Conservation (phyloP, 2,329 filamentous ascomycete species). For the Neonectria ditissima region DNA sequence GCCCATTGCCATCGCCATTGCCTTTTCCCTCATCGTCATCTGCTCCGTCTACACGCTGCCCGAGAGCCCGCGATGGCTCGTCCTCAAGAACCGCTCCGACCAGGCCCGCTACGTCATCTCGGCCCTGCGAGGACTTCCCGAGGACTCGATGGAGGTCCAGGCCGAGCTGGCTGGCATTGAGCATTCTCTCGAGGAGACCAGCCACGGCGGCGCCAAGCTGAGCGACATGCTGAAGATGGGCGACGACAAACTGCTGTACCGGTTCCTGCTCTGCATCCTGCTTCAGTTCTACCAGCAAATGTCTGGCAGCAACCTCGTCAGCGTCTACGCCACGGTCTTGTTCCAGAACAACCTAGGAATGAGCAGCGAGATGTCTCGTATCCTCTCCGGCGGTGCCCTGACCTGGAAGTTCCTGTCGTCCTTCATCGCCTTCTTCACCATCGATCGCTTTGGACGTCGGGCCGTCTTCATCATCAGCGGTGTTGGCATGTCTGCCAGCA, state of each 20-base stretch:
- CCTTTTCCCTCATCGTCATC: constrained; percentile 48
- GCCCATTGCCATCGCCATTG: constrained; percentile 50
- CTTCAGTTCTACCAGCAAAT: constrained; percentile 46
- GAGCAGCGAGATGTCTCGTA: constrained; percentile 34
- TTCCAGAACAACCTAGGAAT: constrained; percentile 41
- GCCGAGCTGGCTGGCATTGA: constrained; percentile 61
- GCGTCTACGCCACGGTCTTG: constrained; percentile 42
- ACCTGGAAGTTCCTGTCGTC: constrained; percentile 48
- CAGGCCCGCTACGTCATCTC: constrained; percentile 50
- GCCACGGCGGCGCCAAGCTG: constrained; percentile 51
- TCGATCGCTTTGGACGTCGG: constrained; percentile 42
- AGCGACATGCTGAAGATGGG: constrained; percentile 60
- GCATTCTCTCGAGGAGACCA: constrained; percentile 58
- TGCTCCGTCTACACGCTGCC: constrained; percentile 49
- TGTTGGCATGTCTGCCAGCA: constrained; percentile 37
- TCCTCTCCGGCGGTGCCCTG: constrained; percentile 39
- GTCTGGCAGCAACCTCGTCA: constrained; percentile 42
- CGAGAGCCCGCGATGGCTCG: constrained; percentile 52
- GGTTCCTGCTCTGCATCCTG: constrained; percentile 48
- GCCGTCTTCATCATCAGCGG: constrained; percentile 37
- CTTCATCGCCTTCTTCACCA: constrained; percentile 40
- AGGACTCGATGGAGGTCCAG: constrained; percentile 52
- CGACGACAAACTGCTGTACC: constrained; percentile 62
- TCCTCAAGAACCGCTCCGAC: constrained; percentile 46
- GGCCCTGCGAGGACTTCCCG: constrained; percentile 51